A percentile compares a stretch with the other conserved stretches of the same genome.
Conservation (phyloP, 176 grass and related monocot species). For the Dactylis glomerata region DNA sequence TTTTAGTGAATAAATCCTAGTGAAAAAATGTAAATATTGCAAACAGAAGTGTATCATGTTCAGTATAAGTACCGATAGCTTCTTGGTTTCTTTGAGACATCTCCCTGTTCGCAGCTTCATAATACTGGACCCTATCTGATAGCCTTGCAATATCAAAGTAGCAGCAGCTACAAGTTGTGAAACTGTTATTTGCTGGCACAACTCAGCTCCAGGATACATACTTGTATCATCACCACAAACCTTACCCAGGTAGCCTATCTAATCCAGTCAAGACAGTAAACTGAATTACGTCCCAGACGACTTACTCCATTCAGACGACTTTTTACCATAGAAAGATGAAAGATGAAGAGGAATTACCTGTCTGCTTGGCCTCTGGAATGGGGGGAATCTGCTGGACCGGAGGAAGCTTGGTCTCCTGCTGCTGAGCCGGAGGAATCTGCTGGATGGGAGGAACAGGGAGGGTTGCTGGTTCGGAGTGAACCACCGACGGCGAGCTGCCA, state of each 20-base stretch:
- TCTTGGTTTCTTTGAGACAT: slow-evolving; percentile 99
- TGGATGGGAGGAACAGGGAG: slow-evolving; percentile 8
- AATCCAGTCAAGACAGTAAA: no score
- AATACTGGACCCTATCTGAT: slow-evolving; percentile 89
- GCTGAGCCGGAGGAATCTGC: neutral
- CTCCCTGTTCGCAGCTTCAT: slow-evolving; percentile 93
- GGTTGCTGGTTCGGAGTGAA: slow-evolving; percentile 31
- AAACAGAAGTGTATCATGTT: neutral
- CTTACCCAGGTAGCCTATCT: no score
- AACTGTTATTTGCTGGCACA: slow-evolving; percentile 74
- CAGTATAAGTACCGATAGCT: no score
- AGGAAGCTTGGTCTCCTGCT: neutral
- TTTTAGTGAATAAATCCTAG: neutral
- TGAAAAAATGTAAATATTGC: neutral
- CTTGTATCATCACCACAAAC: slow-evolving; percentile 50
- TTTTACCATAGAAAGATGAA: neutral
- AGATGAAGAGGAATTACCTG: no score
- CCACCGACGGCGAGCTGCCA: neutral
- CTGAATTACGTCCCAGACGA: no score
- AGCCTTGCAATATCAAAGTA: slow-evolving; percentile 88
- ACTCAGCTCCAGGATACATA: slow-evolving; percentile 62
- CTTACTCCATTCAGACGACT: no score
- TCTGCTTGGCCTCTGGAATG: slow-evolving; percentile 14
- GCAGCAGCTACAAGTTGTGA: slow-evolving; percentile 66
- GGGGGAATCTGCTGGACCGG: slow-evolving; percentile 18